These are phyloP conservation scores for Piper betle DNA, from an alignment of 164 flowering plant genomes.

Conservation along the genomic window DNA sequence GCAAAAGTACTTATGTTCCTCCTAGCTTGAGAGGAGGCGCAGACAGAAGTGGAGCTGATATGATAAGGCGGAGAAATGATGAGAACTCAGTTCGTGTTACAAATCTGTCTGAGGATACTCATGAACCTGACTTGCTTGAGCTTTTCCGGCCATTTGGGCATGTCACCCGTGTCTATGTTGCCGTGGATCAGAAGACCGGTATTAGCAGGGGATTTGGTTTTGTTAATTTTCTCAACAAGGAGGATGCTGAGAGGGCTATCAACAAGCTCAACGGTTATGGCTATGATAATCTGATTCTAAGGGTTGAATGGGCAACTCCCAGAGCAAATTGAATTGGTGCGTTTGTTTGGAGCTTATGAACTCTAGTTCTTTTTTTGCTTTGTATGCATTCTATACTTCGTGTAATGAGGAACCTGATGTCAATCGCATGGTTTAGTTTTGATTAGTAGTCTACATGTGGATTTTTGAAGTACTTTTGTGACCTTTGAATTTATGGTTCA, in stretches of 20 bases:
- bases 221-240: constrained; percentile 44
- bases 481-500: too few relatives aligned
- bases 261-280: constrained; percentile 68
- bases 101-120: constrained; percentile 46
- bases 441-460: too few relatives aligned
- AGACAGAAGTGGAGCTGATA: constrained; percentile 25
- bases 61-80: constrained; percentile 41
- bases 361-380: too few relatives aligned
- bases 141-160: constrained; percentile 45
- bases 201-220: constrained; percentile 46
- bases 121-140: constrained; percentile 47
- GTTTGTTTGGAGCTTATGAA: too few relatives aligned
- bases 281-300: constrained; percentile 61
- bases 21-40: constrained; percentile 35
- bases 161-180: constrained; percentile 39
- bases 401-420: too few relatives aligned
- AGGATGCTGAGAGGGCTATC: constrained; percentile 57
- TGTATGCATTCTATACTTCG: too few relatives aligned
- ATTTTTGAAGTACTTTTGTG: too few relatives aligned
- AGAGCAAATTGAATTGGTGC: constrained; percentile 38
- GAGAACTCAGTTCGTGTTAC: constrained; percentile 50
- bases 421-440: too few relatives aligned
- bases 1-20: constrained; percentile 49
- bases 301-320: constrained; percentile 66
- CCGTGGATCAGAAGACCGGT: constrained; percentile 44